These are phyloP conservation scores for Irpex sp. DNA, from an alignment of 1,284 basidiomycete genomes.

Conservation along the genomic window DNA sequence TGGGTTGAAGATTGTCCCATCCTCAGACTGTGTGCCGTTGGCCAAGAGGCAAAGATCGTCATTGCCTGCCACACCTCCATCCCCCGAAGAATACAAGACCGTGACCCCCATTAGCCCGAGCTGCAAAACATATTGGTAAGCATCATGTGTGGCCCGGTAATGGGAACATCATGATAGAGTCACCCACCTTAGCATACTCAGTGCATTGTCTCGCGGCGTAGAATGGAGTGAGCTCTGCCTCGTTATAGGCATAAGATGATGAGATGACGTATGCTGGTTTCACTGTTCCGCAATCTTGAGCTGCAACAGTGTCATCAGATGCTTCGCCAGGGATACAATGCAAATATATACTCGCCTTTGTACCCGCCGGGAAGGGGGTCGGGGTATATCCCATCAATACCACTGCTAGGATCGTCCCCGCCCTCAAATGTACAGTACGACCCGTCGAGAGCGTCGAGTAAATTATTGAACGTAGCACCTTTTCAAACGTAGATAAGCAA, in stretches of 20 bases:
- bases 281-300: constrained; percentile 32
- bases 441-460: constrained; percentile 42
- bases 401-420: constrained; percentile 46
- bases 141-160: no score
- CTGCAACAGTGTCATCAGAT: background rate
- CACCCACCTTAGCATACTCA: constrained; percentile 38
- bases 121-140: no score
- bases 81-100: constrained; percentile 65
- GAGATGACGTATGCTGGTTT: constrained; percentile 35
- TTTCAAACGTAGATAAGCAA: background rate
- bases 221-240: constrained; percentile 26
- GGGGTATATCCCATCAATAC: constrained; percentile 45
- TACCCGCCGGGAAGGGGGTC: constrained; percentile 42
- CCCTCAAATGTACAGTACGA: constrained; percentile 57
- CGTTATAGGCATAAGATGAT: constrained; percentile 34
- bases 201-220: constrained; percentile 37
- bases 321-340: constrained; percentile 1
- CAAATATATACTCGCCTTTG: constrained; percentile 19
- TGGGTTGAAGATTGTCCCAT: constrained; percentile 9
- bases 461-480: constrained; percentile 43
- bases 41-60: constrained; percentile 31
- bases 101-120: constrained; percentile 40
- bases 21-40: constrained; percentile 15
- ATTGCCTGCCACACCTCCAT: constrained; percentile 50
- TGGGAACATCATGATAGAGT: no score